Evolutionary conservation across 1,139 yeast species (phyloP).

Genomic region (Yamadazyma diospyri): DNA sequence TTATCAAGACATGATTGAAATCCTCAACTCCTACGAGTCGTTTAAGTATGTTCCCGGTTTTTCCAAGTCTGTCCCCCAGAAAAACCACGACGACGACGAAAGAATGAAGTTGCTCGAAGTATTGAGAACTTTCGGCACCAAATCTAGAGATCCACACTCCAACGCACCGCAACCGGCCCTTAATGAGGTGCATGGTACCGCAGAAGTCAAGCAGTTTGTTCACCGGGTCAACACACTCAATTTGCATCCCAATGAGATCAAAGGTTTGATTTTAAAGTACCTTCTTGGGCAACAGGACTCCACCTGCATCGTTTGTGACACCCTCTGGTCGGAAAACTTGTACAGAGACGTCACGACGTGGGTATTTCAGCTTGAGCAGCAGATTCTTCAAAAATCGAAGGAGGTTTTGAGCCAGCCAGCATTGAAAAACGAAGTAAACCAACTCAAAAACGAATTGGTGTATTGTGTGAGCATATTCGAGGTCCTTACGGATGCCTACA

Average conservation of each 20-base stretch:
- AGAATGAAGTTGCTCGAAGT: constrained; percentile 36
- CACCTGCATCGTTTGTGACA: constrained; percentile 20
- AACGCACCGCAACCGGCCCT: constrained; percentile 2
- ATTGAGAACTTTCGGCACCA: constrained; percentile 32
- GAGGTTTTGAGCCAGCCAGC: background rate
- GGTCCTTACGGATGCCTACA: constrained; percentile 49
- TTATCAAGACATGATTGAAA: constrained; percentile 23
- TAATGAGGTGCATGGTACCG: constrained; percentile 8
- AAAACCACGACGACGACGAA: constrained; percentile 26
- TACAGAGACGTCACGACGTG: constrained; percentile 26
- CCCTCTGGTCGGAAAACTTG: constrained; percentile 26
- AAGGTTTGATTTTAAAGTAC: constrained; percentile 40
- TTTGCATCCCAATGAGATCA: constrained; percentile 19
- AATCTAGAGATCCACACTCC: constrained; percentile 7
- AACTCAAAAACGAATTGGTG: constrained; percentile 7
- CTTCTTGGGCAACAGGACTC: constrained; percentile 25
- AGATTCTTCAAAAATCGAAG: constrained; percentile 5
- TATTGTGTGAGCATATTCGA: constrained; percentile 45
- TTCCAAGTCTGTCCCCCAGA: constrained; percentile 1
- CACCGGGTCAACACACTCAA: constrained; percentile 11
- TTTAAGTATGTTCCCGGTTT: constrained; percentile 8
- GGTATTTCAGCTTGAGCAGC: constrained; percentile 31
- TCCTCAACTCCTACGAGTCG: constrained; percentile 17
- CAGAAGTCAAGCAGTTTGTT: constrained; percentile 8
- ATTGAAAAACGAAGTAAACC: constrained; percentile 2